A percentile compares a stretch with the other conserved stretches of the same genome.
Evolutionary conservation across 2,329 filamentous ascomycete species (phyloP).

Genomic region (Zymoseptoria brevis): DNA sequence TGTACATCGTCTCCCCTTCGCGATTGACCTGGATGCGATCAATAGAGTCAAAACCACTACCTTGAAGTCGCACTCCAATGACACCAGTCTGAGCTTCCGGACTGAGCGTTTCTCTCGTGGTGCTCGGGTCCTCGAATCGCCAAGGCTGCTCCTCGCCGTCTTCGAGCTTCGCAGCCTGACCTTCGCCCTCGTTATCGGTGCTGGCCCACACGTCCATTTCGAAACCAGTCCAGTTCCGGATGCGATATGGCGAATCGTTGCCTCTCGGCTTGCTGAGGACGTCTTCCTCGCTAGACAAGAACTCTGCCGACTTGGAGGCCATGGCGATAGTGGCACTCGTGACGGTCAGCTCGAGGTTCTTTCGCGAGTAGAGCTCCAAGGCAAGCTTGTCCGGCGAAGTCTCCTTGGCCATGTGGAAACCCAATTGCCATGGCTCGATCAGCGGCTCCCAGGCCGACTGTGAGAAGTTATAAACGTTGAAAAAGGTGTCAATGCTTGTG

Average conservation of each 20-base stretch:
- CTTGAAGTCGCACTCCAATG: slow-evolving; percentile 77
- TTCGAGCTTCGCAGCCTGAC: slow-evolving; percentile 66
- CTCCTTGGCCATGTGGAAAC: slow-evolving; percentile 77
- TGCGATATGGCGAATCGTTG: slow-evolving; percentile 82
- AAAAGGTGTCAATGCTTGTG: slow-evolving; percentile 82
- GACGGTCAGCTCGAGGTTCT: slow-evolving; percentile 82
- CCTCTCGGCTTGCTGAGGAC: slow-evolving; percentile 88
- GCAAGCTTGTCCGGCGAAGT: slow-evolving; percentile 66
- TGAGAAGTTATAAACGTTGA: slow-evolving; percentile 98
- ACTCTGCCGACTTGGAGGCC: slow-evolving; percentile 85
- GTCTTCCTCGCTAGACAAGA: slow-evolving; percentile 80
- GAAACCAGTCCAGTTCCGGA: slow-evolving; percentile 94
- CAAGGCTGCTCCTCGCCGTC: slow-evolving; percentile 90
- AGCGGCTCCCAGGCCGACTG: slow-evolving; percentile 98
- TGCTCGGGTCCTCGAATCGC: slow-evolving; percentile 95
- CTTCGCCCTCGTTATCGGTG: slow-evolving; percentile 56
- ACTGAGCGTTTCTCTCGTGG: slow-evolving; percentile 86
- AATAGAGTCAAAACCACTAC: slow-evolving; percentile 86
- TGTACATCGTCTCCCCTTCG: slow-evolving; percentile 90
- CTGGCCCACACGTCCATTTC: slow-evolving; percentile 77
- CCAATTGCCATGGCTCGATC: slow-evolving; percentile 93
- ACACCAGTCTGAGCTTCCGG: slow-evolving; percentile 73
- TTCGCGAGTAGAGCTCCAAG: slow-evolving; percentile 79
- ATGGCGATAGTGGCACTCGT: slow-evolving; percentile 91
- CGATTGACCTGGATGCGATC: slow-evolving; percentile 82